phyloP scores from a whole-genome alignment of 495 filamentous ascomycete species.

The Arthonia radiata region DNA sequence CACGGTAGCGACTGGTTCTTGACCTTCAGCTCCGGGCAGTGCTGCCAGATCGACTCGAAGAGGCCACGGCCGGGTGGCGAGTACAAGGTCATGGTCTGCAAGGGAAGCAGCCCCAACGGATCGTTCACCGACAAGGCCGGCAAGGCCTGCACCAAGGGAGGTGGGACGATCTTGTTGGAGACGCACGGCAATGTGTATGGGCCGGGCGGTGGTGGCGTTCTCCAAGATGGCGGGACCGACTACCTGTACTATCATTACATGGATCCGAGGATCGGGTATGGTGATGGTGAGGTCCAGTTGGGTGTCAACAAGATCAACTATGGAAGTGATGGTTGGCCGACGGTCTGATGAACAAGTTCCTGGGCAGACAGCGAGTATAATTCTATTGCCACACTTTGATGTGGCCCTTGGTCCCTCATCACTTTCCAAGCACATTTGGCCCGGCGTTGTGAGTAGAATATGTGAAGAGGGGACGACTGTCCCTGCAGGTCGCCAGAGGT shows the following conservation, averaged over 20 bases:
- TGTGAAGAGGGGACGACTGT: too few relatives aligned
- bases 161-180: constrained; percentile 38
- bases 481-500: too few relatives aligned
- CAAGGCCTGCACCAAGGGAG: constrained; percentile 25
- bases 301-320: constrained; percentile 44
- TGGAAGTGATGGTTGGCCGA: constrained; percentile 43
- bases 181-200: constrained; percentile 39
- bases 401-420: too few relatives aligned
- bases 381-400: too few relatives aligned
- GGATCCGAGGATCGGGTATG: constrained; percentile 37
- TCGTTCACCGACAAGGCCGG: constrained; percentile 37
- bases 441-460: too few relatives aligned
- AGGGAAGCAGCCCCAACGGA: constrained; percentile 25
- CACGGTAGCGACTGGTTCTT: constrained; percentile 36
- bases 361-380: too few relatives aligned
- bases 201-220: constrained; percentile 35
- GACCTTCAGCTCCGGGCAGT: constrained; percentile 36
- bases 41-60: constrained; percentile 27
- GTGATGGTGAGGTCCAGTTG: constrained; percentile 36
- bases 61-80: constrained; percentile 31
- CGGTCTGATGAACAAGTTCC: too few relatives aligned
- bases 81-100: constrained; percentile 42
- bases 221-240: too few relatives aligned
- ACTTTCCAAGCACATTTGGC: too few relatives aligned
- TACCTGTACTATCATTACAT: too few relatives aligned